These are phyloP conservation scores for Epichloe coenophiala DNA, from an alignment of 2,329 filamentous ascomycete genomes.

Conservation along the genomic window DNA sequence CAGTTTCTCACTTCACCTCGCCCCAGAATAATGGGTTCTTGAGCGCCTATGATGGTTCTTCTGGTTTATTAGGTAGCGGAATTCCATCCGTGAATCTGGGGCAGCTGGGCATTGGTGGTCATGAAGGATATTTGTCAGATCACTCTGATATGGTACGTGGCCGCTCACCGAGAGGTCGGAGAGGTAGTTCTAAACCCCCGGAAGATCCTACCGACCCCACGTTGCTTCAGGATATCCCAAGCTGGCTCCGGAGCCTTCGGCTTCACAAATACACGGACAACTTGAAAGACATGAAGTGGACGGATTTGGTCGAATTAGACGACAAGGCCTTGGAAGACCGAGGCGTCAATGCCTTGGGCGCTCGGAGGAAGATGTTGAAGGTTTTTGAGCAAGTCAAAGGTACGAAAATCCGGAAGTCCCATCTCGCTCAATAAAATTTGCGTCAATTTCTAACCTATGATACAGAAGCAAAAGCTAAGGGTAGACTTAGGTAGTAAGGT, in stretches of 20 bases:
- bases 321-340: conserved; percentile 86
- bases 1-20: conserved; percentile 61
- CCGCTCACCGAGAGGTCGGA: conserved; percentile 78
- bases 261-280: conserved; percentile 99
- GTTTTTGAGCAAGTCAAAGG: conserved; percentile 94
- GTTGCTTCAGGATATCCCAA: conserved; percentile 86
- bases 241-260: conserved; percentile 86
- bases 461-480: conserved; percentile 58
- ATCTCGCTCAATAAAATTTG: not conserved
- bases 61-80: conserved; percentile 56
- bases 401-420: conserved; percentile 18
- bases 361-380: conserved; percentile 95
- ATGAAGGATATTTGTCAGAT: conserved; percentile 84
- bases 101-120: conserved; percentile 54
- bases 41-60: conserved; percentile 67
- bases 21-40: conserved; percentile 93
- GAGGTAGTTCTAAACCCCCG: conserved; percentile 95
- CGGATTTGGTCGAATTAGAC: conserved; percentile 79
- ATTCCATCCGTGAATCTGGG: conserved; percentile 59
- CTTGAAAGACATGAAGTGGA: conserved; percentile 94
- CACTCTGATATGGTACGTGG: conserved; percentile 85
- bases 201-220: conserved; percentile 91
- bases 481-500: conserved; percentile 42
- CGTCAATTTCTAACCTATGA: conserved; percentile 8
- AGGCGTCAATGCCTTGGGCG: conserved; percentile 88